phyloP scores from a whole-genome alignment of 2,329 filamentous ascomycete species.

The Escovopsis weberi region DNA sequence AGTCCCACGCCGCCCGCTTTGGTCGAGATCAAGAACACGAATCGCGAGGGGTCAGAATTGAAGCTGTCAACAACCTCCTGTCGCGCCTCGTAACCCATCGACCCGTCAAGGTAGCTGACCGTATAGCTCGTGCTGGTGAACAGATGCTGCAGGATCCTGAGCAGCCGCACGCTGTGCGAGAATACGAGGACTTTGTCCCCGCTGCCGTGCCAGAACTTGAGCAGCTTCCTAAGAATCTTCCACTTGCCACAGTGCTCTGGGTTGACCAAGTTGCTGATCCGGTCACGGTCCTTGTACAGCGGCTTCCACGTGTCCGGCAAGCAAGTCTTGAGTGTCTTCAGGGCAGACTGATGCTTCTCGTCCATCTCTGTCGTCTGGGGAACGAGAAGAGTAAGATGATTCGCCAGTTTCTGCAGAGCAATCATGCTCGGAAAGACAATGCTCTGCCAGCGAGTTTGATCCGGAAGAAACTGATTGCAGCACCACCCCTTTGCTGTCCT shows the following conservation, averaged over 20 bases:
- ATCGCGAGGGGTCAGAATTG: slow-evolving; percentile 74
- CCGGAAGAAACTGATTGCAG: slow-evolving; percentile 46
- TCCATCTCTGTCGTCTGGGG: slow-evolving; percentile 47
- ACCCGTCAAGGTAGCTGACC: slow-evolving; percentile 80
- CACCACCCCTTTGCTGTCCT: slow-evolving; percentile 63
- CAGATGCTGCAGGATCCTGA: slow-evolving; percentile 71
- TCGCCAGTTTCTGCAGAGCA: slow-evolving; percentile 74
- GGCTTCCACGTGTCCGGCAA: slow-evolving; percentile 61
- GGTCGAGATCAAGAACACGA: slow-evolving; percentile 92
- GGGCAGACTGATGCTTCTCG: slow-evolving; percentile 65
- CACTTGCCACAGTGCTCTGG: slow-evolving; percentile 94
- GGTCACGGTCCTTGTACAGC: slow-evolving; percentile 62
- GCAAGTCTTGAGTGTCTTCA: slow-evolving; percentile 58
- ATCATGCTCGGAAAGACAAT: slow-evolving; percentile 77
- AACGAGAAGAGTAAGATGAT: slow-evolving; percentile 81
- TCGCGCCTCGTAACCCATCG: slow-evolving; percentile 69
- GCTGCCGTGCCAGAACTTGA: slow-evolving; percentile 79
- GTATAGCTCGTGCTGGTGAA: slow-evolving; percentile 84
- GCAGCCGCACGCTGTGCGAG: slow-evolving; percentile 74
- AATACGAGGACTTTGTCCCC: slow-evolving; percentile 94
- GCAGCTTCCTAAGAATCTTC: slow-evolving; percentile 74
- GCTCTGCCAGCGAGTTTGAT: slow-evolving; percentile 54
- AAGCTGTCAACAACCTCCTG: slow-evolving; percentile 76
- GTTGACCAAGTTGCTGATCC: slow-evolving; percentile 66
- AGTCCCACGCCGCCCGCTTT: slow-evolving; percentile 85